phyloP scores from a whole-genome alignment of 2,329 filamentous ascomycete species.

The Exophiala mesophila region DNA sequence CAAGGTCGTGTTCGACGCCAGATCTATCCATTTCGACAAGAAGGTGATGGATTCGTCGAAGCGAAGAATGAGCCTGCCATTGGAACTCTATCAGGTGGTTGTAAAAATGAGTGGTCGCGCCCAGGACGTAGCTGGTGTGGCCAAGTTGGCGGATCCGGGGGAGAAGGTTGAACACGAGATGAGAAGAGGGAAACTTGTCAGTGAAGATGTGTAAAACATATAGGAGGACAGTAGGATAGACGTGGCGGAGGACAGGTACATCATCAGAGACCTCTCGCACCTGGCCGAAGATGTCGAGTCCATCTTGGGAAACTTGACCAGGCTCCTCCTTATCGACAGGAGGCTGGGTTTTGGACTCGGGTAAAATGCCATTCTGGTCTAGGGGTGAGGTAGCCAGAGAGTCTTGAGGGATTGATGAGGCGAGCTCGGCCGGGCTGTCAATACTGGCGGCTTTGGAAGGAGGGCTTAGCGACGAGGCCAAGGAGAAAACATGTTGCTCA shows the following conservation, averaged over 20 bases:
- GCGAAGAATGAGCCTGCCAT: slow-evolving; percentile 39
- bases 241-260: slow-evolving; percentile 17
- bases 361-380: too few species aligned
- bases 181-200: slow-evolving; percentile 37
- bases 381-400: not conserved
- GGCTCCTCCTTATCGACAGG: not conserved
- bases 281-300: not conserved
- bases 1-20: slow-evolving; percentile 35
- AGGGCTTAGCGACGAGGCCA: slow-evolving; percentile 2
- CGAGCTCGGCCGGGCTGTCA: not conserved
- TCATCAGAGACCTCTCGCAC: not conserved
- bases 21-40: slow-evolving; percentile 42
- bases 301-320: not conserved
- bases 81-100: slow-evolving; percentile 41
- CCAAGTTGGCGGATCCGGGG: slow-evolving; percentile 38
- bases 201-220: slow-evolving; percentile 38
- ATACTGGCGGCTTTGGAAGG: not conserved
- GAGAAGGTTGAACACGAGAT: slow-evolving; percentile 37
- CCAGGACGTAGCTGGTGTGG: slow-evolving; percentile 39
- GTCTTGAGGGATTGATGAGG: not conserved
- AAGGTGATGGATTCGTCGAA: slow-evolving; percentile 37
- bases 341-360: not conserved
- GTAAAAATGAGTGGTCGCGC: slow-evolving; percentile 38
- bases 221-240: slow-evolving; percentile 41
- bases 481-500: slow-evolving; percentile 19